Evolutionary conservation across 768 basidiomycete species (phyloP), one percentile per base, ranked within the genome.

Genomic region (Russula earlei): DNA sequence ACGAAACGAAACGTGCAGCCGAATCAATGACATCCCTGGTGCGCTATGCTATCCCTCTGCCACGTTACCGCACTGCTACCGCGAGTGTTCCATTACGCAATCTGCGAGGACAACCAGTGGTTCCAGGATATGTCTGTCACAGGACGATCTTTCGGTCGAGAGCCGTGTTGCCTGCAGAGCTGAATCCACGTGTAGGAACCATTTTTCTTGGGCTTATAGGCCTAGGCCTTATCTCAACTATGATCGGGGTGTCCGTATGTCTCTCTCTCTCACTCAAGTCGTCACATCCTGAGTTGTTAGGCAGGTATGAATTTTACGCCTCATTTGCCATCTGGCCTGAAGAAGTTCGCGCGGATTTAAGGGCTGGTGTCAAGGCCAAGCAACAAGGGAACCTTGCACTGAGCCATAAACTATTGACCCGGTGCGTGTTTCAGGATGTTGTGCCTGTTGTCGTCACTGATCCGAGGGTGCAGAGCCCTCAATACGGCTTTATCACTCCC

Each of bases 251-350:
- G 56, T 57, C 33, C 56, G 56, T 57, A 57, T 52, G 56, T 57
- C 50, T 27, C 48, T 22, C 48, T 22, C 22, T 14, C 25, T 47
- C 19, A n/a, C 3, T 3, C 29, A 15, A 17, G 25, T 19, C 24
- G 17, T 42, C 19, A 37, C 44, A n/a, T 48, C 10, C 40, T 78
- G 59, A 54, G 72, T 67, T 48, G 49, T 5, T 43, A 43, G 54
- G 6, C 59, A 83, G 82, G 24, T 80, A 78, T 62, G 72, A 78
- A n/a, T 71, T 82, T 42, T 84, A 81, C 64, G 67, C 68, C 7
- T 72, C 75, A 11, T 71, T 85, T 68, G 81, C 79, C 0, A 73
- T 82, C 58, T 89, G 85, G 85, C 87, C 87, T 2, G 64, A 66
- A 11, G 79, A 82, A 60, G 67, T 89, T 2, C 78, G 84, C 5